Conservation (phyloP, 768 basidiomycete species). For the Leccinum subgranulosum region DNA sequence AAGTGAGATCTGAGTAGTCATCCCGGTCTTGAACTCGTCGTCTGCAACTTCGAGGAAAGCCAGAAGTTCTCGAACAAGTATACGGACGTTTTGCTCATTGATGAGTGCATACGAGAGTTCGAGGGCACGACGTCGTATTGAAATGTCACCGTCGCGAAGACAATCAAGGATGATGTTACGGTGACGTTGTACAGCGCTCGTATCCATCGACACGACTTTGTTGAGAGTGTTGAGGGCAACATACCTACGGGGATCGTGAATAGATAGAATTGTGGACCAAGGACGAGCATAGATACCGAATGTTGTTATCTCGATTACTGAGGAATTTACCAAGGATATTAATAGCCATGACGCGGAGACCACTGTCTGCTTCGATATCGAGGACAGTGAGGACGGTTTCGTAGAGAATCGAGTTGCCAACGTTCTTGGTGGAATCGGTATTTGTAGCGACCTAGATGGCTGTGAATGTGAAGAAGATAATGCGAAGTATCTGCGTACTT, state of each 20-base stretch:
- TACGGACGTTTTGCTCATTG: slow-evolving; percentile 90
- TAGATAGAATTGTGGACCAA: not conserved
- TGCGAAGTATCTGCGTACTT: slow-evolving; percentile 44
- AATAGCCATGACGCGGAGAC: slow-evolving; percentile 97
- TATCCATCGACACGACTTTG: slow-evolving; percentile 97
- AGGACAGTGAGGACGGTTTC: slow-evolving; percentile 95
- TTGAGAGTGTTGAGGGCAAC: slow-evolving; percentile 97
- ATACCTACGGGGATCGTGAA: slow-evolving; percentile 53
- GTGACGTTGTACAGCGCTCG: slow-evolving; percentile 96
- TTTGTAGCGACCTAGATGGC: slow-evolving; percentile 88
- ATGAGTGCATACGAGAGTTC: slow-evolving; percentile 97
- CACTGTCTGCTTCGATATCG: slow-evolving; percentile 96
- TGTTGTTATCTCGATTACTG: slow-evolving; percentile 97
- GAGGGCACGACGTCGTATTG: slow-evolving; percentile 92
- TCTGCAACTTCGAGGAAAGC: slow-evolving; percentile 98
- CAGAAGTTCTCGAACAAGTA: slow-evolving; percentile 87
- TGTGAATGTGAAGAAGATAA: not conserved
- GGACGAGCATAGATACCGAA: slow-evolving; percentile 60
- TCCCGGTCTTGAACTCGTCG: slow-evolving; percentile 96
- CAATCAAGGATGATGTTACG: slow-evolving; percentile 99
- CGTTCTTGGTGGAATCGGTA: slow-evolving; percentile 96
- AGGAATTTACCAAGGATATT: slow-evolving; percentile 98
- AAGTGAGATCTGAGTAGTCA: slow-evolving; percentile 96
- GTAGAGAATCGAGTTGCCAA: slow-evolving; percentile 96
- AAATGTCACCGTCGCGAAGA: slow-evolving; percentile 97